A percentile compares a stretch with the other conserved stretches of the same genome.
phyloP scores from a whole-genome alignment of 257 asterid species.

The Solanum bukasovii region DNA sequence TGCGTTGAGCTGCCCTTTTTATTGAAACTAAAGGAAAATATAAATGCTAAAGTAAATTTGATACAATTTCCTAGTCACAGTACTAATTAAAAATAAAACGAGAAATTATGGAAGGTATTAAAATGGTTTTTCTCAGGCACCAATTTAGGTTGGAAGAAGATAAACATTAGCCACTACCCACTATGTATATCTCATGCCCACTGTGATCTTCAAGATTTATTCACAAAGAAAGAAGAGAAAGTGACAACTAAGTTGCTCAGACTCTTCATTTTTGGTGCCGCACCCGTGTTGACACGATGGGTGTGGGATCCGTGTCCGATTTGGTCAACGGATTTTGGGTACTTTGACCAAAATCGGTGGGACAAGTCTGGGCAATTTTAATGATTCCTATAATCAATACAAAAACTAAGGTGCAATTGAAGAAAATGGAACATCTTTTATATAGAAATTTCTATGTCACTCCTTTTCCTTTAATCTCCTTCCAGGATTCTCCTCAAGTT shows the following conservation, averaged over 20 bases:
- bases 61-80: neutral
- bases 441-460: too few relatives aligned
- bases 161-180: neutral
- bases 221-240: neutral
- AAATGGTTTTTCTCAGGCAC: neutral
- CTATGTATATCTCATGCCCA: neutral
- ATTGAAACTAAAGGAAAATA: neutral
- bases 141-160: neutral
- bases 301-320: too few relatives aligned
- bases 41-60: neutral
- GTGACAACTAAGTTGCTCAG: neutral
- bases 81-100: neutral
- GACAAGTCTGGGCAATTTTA: too few relatives aligned
- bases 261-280: too few relatives aligned
- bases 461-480: too few relatives aligned
- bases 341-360: too few relatives aligned
- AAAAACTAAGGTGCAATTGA: too few relatives aligned
- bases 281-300: too few relatives aligned
- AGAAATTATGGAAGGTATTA: neutral
- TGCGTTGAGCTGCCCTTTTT: neutral
- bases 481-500: too few relatives aligned
- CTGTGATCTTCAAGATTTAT: neutral
- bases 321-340: too few relatives aligned
- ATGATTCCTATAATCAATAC: too few relatives aligned
- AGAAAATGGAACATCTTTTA: too few relatives aligned